These are phyloP conservation scores for Thelonectria blattea DNA, from an alignment of 2,329 filamentous ascomycete genomes.

Conservation along the genomic window DNA sequence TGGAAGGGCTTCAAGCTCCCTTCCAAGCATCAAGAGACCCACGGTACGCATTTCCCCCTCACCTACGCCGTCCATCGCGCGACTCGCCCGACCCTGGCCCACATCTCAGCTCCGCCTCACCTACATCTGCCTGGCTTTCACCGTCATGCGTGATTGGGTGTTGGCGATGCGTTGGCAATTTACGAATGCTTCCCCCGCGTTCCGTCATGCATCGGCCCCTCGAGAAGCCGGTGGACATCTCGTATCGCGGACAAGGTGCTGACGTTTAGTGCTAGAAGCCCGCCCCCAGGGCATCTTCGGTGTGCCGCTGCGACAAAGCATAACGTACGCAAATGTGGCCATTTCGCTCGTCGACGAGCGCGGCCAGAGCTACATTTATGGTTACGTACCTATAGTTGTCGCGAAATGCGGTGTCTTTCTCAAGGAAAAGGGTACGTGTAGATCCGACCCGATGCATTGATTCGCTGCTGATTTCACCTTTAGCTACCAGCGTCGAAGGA, in stretches of 20 bases:
- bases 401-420: constrained; percentile 97
- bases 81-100: constrained; percentile 1
- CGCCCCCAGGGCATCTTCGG: constrained; percentile 85
- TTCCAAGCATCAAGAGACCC: constrained; percentile 60
- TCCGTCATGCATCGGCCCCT: constrained; percentile 1
- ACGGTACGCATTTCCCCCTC: constrained; percentile 50
- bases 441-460: neutral
- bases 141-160: neutral
- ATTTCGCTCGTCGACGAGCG: constrained; percentile 94
- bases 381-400: constrained; percentile 97
- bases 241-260: constrained; percentile 16
- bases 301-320: constrained; percentile 89
- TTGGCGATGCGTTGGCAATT: neutral
- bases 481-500: constrained; percentile 92
- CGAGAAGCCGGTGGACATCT: neutral
- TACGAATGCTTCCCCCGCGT: constrained; percentile 7
- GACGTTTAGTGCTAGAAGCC: constrained; percentile 46
- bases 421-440: constrained; percentile 88
- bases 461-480: constrained; percentile 31
- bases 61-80: constrained; percentile 6
- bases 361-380: constrained; percentile 96
- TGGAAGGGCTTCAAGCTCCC: constrained; percentile 93
- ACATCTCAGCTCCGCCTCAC: constrained; percentile 2
- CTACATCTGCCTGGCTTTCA: constrained; percentile 9
- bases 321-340: constrained; percentile 96